These are phyloP conservation scores for Spergularia marina DNA, from an alignment of 148 eudicot genomes.

Conservation along the genomic window DNA sequence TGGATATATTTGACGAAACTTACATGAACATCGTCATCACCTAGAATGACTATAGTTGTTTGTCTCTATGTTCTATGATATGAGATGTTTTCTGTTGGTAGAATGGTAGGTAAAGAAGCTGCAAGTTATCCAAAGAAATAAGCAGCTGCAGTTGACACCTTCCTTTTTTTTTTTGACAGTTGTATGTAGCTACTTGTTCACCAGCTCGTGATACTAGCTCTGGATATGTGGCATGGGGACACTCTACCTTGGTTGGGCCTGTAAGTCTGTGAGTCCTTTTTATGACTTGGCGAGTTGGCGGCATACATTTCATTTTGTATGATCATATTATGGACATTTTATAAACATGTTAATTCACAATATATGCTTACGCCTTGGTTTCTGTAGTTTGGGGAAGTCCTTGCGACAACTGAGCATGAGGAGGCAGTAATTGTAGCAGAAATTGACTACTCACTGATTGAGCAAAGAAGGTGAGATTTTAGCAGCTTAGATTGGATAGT, in stretches of 20 bases:
- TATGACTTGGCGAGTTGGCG: neutral
- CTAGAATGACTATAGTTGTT: no score
- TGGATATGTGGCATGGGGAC: slow-evolving; percentile 61
- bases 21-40: no score
- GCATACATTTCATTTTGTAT: neutral
- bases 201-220: slow-evolving; percentile 49
- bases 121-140: no score
- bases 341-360: neutral
- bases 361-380: neutral
- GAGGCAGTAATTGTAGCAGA: slow-evolving; percentile 52
- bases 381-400: slow-evolving; percentile 54
- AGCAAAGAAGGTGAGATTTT: slow-evolving; percentile 40
- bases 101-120: no score
- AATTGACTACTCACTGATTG: slow-evolving; percentile 45
- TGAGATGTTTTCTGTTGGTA: no score
- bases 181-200: slow-evolving; percentile 51
- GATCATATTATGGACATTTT: neutral
- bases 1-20: no score
- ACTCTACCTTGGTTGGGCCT: slow-evolving; percentile 65
- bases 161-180: no score
- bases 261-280: slow-evolving; percentile 29
- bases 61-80: no score
- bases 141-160: no score
- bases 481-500: neutral
- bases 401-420: slow-evolving; percentile 51